Conservation (phyloP, 1,284 basidiomycete species). For the Exsudoporus floridanus region DNA sequence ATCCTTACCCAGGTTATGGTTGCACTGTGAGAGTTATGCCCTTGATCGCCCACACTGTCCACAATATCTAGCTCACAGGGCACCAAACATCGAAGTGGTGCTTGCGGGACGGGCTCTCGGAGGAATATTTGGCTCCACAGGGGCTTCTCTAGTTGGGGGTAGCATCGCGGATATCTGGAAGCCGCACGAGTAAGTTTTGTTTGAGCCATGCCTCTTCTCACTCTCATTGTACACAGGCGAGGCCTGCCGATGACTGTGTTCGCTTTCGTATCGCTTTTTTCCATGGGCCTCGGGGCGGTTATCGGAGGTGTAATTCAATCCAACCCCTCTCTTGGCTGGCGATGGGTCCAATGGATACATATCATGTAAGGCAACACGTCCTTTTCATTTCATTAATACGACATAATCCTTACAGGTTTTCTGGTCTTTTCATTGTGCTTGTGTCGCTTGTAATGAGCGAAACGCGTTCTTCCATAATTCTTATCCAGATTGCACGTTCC, state of each 20-base stretch:
- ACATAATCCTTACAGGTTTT: slow-evolving; percentile 37
- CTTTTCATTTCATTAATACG: not conserved
- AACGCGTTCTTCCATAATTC: slow-evolving; percentile 62
- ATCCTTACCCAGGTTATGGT: slow-evolving; percentile 40
- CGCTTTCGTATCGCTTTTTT: slow-evolving; percentile 45
- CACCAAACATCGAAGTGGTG: slow-evolving; percentile 29
- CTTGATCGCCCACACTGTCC: not conserved
- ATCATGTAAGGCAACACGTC: slow-evolving; percentile 40
- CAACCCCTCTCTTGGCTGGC: slow-evolving; percentile 50
- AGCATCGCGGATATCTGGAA: slow-evolving; percentile 51
- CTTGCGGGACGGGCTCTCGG: slow-evolving; percentile 24
- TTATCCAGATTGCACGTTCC: slow-evolving; percentile 58
- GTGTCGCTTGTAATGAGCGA: slow-evolving; percentile 56
- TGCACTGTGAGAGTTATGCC: slow-evolving; percentile 37
- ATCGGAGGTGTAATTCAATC: slow-evolving; percentile 57
- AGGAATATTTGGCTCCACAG: slow-evolving; percentile 44
- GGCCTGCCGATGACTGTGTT: slow-evolving; percentile 59
- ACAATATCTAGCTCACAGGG: slow-evolving; percentile 9
- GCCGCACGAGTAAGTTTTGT: slow-evolving; percentile 24
- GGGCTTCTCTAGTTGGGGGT: slow-evolving; percentile 60
- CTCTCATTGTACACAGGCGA: slow-evolving; percentile 37
- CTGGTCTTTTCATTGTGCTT: slow-evolving; percentile 44
- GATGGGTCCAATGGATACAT: slow-evolving; percentile 69
- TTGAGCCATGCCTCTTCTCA: not conserved
- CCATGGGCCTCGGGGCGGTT: slow-evolving; percentile 54